Base-by-base conservation (phyloP, 352 stramenopile species). In the Pythium dissimile region DNA sequence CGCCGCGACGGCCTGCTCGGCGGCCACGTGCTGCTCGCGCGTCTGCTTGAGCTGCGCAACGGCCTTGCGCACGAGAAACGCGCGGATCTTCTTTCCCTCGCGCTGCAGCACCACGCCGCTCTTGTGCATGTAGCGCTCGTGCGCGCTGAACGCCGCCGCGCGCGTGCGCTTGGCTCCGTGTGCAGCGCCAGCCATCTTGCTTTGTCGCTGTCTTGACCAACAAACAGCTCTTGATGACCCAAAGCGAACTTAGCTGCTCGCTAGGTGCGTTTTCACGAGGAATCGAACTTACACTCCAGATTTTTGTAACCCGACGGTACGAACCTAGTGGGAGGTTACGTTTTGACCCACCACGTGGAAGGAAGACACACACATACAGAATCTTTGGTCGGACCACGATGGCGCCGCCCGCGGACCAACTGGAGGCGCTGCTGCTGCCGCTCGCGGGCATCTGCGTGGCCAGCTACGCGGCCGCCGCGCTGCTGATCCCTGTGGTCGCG, bases 1-100 rank as follows among this genome's bases (percentile, higher is more conserved):
- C 2, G 34, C 48, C 12, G 41, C 34, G 7, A 60, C 21, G 9
- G 32, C 54, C 10, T n/a, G 26, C 13, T 15, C 41, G 27, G 55
- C 45, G 24, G 38, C 37, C 30, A 15, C 45, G 32, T 59, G 62
- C 47, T 82, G 75, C 32, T 71, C 54, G 13, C 73, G 62, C 24
- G 73, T 52, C 64, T 88, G 73, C 68, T 92, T 92, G 56, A 92
- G 72, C 55, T 89, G 75, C 64, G 87, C 73, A 60, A 92, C 69
- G 11, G 54, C 64, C 64, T 88, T 88, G 52, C 74, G 80, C 61
- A 84, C 66, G 26, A 83, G 51, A 49, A 92, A 89, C 20, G 69
- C 59, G 54, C 74, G 72, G 34, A 89, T 73, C 57, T 89, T 89
- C 69, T 92, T 92, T 30, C 71, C 69, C 57, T 92, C 82, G 32